These are phyloP conservation scores for Yamadazyma nakazawae DNA, from an alignment of 805 yeast genomes.

Conservation along the genomic window DNA sequence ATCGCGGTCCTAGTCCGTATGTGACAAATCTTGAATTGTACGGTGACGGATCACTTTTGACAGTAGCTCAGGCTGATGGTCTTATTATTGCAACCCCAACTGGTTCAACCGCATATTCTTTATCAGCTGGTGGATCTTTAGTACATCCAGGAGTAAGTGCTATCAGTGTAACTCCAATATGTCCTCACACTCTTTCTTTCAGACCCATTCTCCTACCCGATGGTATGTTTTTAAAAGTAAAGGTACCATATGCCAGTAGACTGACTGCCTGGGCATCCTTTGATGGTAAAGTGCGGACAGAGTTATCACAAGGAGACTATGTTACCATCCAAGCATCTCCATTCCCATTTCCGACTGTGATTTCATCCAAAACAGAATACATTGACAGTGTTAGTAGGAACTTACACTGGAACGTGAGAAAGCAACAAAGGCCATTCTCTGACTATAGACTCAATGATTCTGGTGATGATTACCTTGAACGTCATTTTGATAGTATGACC, in stretches of 20 bases:
- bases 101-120: conserved; percentile 93
- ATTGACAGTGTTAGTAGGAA: conserved; percentile 83
- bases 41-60: conserved; percentile 80
- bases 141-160: conserved; percentile 95
- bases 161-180: conserved; percentile 88
- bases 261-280: conserved; percentile 96
- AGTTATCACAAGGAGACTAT: conserved; percentile 77
- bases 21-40: conserved; percentile 85
- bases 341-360: conserved; percentile 91
- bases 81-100: conserved; percentile 91
- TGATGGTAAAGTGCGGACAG: conserved; percentile 88
- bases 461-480: conserved; percentile 13
- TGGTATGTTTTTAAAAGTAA: conserved; percentile 79
- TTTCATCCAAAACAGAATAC: conserved; percentile 68
- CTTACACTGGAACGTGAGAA: conserved; percentile 90
- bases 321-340: conserved; percentile 82
- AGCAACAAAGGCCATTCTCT: conserved; percentile 75
- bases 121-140: conserved; percentile 92
- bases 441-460: conserved; percentile 14
- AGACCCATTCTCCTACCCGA: conserved; percentile 92
- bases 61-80: conserved; percentile 94
- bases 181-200: conserved; percentile 93
- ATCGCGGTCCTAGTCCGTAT: conserved; percentile 91
- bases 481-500: conserved; percentile 8
- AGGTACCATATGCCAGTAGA: conserved; percentile 74